A percentile compares a stretch with the other conserved stretches of the same genome.
These are phyloP conservation scores for Wickerhamiella infanticola DNA, from an alignment of 1,139 yeast genomes.

Conservation along the genomic window DNA sequence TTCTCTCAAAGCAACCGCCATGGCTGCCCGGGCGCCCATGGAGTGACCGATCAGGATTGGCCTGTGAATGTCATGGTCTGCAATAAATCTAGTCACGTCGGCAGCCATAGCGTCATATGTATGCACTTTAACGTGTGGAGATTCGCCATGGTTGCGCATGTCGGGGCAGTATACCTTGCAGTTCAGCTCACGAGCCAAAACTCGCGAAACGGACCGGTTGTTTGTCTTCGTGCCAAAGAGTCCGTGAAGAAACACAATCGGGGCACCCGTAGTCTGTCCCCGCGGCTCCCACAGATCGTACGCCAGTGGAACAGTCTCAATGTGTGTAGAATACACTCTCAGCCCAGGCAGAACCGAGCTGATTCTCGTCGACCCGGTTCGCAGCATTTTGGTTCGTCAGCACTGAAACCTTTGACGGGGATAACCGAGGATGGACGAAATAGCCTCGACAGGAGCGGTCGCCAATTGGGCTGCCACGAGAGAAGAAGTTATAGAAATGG, in stretches of 20 bases:
- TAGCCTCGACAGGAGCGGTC: constrained; percentile 4
- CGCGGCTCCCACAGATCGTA: constrained; percentile 28
- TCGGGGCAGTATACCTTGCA: constrained; percentile 53
- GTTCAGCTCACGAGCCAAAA: constrained; percentile 23
- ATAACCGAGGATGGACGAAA: not conserved
- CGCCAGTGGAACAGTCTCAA: constrained; percentile 29
- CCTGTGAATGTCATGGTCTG: constrained; percentile 30
- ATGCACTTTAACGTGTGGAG: constrained; percentile 56
- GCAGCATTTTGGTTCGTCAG: too few species aligned
- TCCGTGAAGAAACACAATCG: constrained; percentile 74
- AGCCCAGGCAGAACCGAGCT: too few species aligned
- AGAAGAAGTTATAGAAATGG: constrained; percentile 2
- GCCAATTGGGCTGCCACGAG: constrained; percentile 7
- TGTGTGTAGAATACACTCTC: not conserved
- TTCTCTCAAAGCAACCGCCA: constrained; percentile 64
- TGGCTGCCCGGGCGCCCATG: constrained; percentile 93
- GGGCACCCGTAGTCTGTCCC: constrained; percentile 20
- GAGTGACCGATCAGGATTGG: constrained; percentile 82
- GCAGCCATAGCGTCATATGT: constrained; percentile 74
- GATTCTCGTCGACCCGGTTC: too few species aligned
- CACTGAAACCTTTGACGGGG: not conserved
- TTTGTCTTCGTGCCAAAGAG: constrained; percentile 72
- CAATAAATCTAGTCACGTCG: constrained; percentile 62
- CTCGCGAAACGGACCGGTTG: constrained; percentile 57
- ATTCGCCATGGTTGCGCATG: constrained; percentile 80